These are phyloP conservation scores for Hypocreales sp. DNA, from an alignment of 2,329 filamentous ascomycete genomes.

Conservation along the genomic window DNA sequence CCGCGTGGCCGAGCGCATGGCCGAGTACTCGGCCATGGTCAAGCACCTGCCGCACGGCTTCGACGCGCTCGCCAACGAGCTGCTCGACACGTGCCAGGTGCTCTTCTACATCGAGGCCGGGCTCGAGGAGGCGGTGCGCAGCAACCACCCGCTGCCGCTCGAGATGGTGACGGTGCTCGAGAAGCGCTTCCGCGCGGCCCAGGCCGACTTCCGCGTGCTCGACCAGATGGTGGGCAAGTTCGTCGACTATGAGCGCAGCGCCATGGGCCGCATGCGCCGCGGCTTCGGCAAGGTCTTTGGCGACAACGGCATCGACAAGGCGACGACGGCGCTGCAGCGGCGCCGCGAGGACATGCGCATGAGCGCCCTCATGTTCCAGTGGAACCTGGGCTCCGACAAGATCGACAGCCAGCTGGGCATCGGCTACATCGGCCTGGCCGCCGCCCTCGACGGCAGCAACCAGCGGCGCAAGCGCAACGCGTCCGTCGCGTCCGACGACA, in stretches of 20 bases:
- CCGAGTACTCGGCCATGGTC: constrained; percentile 45
- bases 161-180: constrained; percentile 50
- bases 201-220: constrained; percentile 45
- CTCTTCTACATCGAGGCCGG: constrained; percentile 56
- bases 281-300: constrained; percentile 49
- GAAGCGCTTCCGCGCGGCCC: constrained; percentile 44
- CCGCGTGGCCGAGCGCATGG: constrained; percentile 47
- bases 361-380: constrained; percentile 49
- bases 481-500: constrained; percentile 4
- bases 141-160: constrained; percentile 35
- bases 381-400: constrained; percentile 43
- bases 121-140: constrained; percentile 35
- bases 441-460: constrained; percentile 37
- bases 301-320: constrained; percentile 44
- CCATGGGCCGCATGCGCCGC: constrained; percentile 42
- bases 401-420: constrained; percentile 46
- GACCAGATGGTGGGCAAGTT: constrained; percentile 47
- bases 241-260: constrained; percentile 43
- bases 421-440: constrained; percentile 51
- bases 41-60: constrained; percentile 40
- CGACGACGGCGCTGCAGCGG: constrained; percentile 38
- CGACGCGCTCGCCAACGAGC: constrained; percentile 45
- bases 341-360: constrained; percentile 47
- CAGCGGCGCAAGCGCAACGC: constrained; percentile 7
- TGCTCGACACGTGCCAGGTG: constrained; percentile 50